Evolutionary conservation across 2,329 filamentous ascomycete genomes (phyloP), one percentile per base, ranked within the genome.

Genomic region (Monosporascus sp.): DNA sequence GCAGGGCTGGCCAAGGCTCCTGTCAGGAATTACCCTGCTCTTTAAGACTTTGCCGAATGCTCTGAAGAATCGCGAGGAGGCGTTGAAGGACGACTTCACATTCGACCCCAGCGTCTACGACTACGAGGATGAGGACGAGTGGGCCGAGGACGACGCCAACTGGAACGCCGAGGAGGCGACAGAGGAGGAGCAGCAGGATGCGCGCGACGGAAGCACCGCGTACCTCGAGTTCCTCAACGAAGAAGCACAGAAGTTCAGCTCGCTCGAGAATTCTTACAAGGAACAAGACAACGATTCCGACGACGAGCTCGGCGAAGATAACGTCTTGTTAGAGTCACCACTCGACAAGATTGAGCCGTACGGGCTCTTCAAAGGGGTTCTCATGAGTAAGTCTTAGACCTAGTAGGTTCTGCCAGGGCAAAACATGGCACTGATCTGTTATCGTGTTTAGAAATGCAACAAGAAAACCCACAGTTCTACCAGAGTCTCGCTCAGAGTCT

Each of bases 291-390:
- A 86, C 26, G 82, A 87, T 48, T 90, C 90, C 2, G 89, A 92
- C 26, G 91, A 96, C 52, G 92, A 96, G 52, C 86, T 97, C 46
- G 84, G 95, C 19, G 93, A 97, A 70, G 94, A 97, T 65, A 93
- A 92, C 69, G 88, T 90, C 55, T 78, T 97, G 50, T 83, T 99
- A 2, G 94, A 99, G 72, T 96, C 93, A 14, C 92, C 93, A 17
- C 80, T 99, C 24, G 94, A 99, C 72, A 94, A 94, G 75, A 81
- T 99, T 57, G 94, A 99, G 73, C 92, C 93, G 2, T 99, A 99
- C 66, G 83, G 86, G 68, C 78, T 96, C 57, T 97, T 99, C 81
- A 88, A 91, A 69, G 79, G 82, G 57, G 86, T 90, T 19, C 77
- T 97, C 61, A 73, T 93, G 67, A 88, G 92, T 96, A 84, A 72